These are phyloP conservation scores for Colletotrichum gigasporum DNA, from an alignment of 2,329 filamentous ascomycete genomes.

Conservation along the genomic window DNA sequence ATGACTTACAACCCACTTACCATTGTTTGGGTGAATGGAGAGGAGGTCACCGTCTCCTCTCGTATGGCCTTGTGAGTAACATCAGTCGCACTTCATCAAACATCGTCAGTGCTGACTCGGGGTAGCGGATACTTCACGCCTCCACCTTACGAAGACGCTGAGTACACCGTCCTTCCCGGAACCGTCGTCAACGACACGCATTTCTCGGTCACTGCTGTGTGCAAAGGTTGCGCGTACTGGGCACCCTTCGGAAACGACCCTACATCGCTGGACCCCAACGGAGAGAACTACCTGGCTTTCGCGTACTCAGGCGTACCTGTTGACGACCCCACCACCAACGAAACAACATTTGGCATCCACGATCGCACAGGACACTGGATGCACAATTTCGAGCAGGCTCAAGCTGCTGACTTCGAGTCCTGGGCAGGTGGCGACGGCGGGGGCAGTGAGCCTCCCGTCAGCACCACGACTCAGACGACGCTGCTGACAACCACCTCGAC, in stretches of 20 bases:
- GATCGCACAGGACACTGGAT: slow-evolving; percentile 52
- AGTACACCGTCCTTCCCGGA: slow-evolving; percentile 45
- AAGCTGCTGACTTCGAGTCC: slow-evolving; percentile 43
- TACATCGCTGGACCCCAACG: slow-evolving; percentile 47
- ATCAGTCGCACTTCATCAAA: neutral
- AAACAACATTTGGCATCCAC: slow-evolving; percentile 52
- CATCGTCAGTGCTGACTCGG: neutral
- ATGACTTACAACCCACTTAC: slow-evolving; percentile 56
- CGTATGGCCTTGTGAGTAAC: slow-evolving; percentile 46
- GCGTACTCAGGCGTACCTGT: slow-evolving; percentile 49
- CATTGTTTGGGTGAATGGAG: slow-evolving; percentile 52
- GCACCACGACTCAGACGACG: slow-evolving; percentile 13
- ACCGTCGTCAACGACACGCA: slow-evolving; percentile 45
- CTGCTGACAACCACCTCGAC: slow-evolving; percentile 24
- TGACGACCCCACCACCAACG: slow-evolving; percentile 45
- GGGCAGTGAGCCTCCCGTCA: slow-evolving; percentile 17
- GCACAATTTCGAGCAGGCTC: slow-evolving; percentile 45
- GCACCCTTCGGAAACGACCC: slow-evolving; percentile 49
- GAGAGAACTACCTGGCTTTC: slow-evolving; percentile 50
- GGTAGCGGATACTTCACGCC: slow-evolving; percentile 47
- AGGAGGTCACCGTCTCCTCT: slow-evolving; percentile 45
- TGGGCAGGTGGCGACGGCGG: slow-evolving; percentile 35
- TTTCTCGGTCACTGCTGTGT: slow-evolving; percentile 46
- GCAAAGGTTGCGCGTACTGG: slow-evolving; percentile 53
- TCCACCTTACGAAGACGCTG: slow-evolving; percentile 40